Base-by-base conservation (phyloP, 108 stramenopile species). In the Nitzschia sp. region DNA sequence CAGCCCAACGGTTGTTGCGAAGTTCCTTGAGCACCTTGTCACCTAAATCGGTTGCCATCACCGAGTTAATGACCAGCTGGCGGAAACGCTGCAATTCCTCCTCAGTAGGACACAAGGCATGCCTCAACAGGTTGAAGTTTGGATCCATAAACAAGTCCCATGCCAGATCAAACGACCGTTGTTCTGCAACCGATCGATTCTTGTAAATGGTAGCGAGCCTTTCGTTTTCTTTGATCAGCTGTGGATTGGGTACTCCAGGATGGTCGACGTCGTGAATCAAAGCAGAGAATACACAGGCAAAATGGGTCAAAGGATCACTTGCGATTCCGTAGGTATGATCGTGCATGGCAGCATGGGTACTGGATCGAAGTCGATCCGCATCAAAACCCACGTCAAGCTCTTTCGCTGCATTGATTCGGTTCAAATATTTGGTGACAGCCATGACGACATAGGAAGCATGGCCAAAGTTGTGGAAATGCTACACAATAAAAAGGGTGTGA, bases 41-140 rank as follows among this genome's bases (percentile, higher is more conserved):
- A 9, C 59, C 72, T 8, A 79, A 65, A 70, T 79, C 78, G 9
- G 78, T 79, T 29, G 78, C 78, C 8, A 74, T 59, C 20, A 74
- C 63, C 1, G 58, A 50, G 37, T 62, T 74, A 54, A 68, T 55
- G 10, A 79, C 41, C 11, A 79, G 54, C 48, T 64, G 41, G 14
- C 56, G 57, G 56, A 79, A 79, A 34, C 69, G 53, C 39, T 7
- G 10, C 59, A 73, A 48, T 38, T 71, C 64, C 48, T 52, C 48
- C 17, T 41, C 39, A 11, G 48, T 61, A 39, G 42, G 40, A 41
- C 55, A 74, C 8, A 79, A 70, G 8, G 55, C 53, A 0, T 41
- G 29, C 5, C 29, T 34, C 29, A 34, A 34, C 29, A 34, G 5
- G 29, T 34, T 34, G 48, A 50, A 25, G 11, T 8, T 54, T 3